Base-by-base conservation (phyloP, 2,329 filamentous ascomycete genomes). In the Fusarium sp. region DNA sequence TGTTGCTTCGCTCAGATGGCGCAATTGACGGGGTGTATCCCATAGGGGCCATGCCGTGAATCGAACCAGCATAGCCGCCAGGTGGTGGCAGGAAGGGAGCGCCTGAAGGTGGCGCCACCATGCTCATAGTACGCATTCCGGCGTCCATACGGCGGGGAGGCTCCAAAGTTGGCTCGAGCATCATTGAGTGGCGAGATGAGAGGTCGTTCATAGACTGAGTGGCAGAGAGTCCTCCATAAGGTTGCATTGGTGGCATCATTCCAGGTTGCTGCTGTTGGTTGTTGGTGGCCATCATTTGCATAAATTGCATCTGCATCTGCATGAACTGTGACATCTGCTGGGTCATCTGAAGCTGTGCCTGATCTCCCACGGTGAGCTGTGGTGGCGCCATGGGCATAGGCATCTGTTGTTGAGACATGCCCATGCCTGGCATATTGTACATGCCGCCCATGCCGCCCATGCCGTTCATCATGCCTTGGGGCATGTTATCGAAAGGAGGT, bases 241-340 rank as follows among this genome's bases (percentile, higher is more conserved):
- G 75, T 45, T 78, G 77, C 77, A 79, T 76, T 39, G 69, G 73
- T 38, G 70, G 73, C 70, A 75, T 75, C 70, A 76, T 75, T 22
- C 65, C 70, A 9, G 52, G 52, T 29, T 33, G 38, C 22, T 71
- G 77, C 61, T 79, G 70, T 15, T 74, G 73, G 47, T 72, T 70
- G 68, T 83, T 84, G 54, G 79, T 74, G 1, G 86, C 86, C 87
- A 94, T 93, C 89, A 94, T 92, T 77, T 95, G 92, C 92, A 97
- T 95, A 82, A 94, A 94, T 79, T 97, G 93, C 92, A 97, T 95
- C 80, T 97, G 94, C 91, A 96, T 94, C 79, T 94, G 92, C 92
- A 95, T 94, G 83, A 95, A 94, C 76, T 94, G 91, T 62, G 89
- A 88, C 93, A 95, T 95, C 78, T 95, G 92, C 77, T 94, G 92